Evolutionary conservation across 805 yeast species (phyloP).

Genomic region (Isabelozyma heimii): DNA sequence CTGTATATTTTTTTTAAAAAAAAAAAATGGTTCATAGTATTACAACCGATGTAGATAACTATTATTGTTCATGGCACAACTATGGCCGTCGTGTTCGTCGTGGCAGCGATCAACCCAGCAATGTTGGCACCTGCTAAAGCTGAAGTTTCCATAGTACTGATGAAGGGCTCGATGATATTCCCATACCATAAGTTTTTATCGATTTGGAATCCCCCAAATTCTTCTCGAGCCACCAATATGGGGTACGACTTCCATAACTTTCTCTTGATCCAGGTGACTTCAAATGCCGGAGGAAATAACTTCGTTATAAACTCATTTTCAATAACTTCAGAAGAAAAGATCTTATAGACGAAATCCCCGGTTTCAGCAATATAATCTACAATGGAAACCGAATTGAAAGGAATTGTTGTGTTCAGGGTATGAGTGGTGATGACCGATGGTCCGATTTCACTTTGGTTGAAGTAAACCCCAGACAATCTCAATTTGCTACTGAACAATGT

Average conservation of each 20-base stretch:
- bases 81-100: slow-evolving; percentile 10
- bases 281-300: background rate
- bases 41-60: background rate
- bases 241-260: slow-evolving; percentile 49
- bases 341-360: slow-evolving; percentile 38
- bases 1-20: background rate
- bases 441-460: slow-evolving; percentile 6
- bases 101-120: slow-evolving; percentile 39
- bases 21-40: background rate
- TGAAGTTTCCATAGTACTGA: slow-evolving; percentile 53
- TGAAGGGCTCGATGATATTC: slow-evolving; percentile 44
- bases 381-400: slow-evolving; percentile 34
- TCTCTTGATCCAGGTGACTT: slow-evolving; percentile 11
- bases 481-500: slow-evolving; percentile 27
- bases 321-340: slow-evolving; percentile 31
- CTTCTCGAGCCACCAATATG: slow-evolving; percentile 22
- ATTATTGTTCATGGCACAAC: background rate
- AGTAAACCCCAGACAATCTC: slow-evolving; percentile 13
- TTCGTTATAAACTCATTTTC: background rate
- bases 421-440: slow-evolving; percentile 24
- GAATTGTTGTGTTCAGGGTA: slow-evolving; percentile 5
- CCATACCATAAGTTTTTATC: slow-evolving; percentile 38
- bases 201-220: slow-evolving; percentile 25
- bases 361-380: slow-evolving; percentile 21
- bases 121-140: slow-evolving; percentile 49